Conservation (phyloP, 345 rosid species). For the Pistacia integerrima region DNA sequence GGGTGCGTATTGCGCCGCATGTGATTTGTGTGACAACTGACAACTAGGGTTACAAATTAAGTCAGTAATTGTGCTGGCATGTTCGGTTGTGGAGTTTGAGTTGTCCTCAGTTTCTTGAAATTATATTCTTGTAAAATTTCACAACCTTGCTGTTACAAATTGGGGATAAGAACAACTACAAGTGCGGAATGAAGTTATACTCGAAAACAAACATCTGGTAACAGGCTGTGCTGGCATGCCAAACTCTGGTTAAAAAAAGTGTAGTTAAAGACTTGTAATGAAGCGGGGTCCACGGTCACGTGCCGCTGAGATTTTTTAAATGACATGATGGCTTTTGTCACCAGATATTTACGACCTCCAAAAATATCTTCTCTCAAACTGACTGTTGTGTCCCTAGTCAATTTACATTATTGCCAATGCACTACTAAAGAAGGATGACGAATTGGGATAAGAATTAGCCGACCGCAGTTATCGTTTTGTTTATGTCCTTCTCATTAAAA, state of each 20-base stretch:
- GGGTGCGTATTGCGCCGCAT: slow-evolving; percentile 19
- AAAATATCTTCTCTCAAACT: neutral
- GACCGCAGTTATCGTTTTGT: neutral
- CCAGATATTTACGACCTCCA: neutral
- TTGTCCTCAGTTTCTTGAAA: too few species aligned
- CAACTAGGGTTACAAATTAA: slow-evolving; percentile 4
- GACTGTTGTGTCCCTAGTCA: neutral
- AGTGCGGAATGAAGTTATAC: neutral
- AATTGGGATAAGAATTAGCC: neutral
- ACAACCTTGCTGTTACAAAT: neutral
- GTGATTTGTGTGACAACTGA: neutral
- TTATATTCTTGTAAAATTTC: too few species aligned
- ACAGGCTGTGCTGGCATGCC: neutral
- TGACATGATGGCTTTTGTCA: neutral
- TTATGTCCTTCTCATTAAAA: too few species aligned
- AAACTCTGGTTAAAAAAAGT: slow-evolving; percentile 1
- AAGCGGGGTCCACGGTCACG: slow-evolving; percentile 7
- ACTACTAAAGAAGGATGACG: neutral
- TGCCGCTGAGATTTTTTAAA: neutral
- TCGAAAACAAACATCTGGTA: neutral
- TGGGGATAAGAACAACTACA: neutral
- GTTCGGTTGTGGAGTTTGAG: neutral
- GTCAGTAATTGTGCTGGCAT: neutral
- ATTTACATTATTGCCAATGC: neutral
- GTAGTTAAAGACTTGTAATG: neutral